These are phyloP conservation scores for Claviceps pazoutovae DNA, from an alignment of 2,329 filamentous ascomycete genomes.

Conservation along the genomic window DNA sequence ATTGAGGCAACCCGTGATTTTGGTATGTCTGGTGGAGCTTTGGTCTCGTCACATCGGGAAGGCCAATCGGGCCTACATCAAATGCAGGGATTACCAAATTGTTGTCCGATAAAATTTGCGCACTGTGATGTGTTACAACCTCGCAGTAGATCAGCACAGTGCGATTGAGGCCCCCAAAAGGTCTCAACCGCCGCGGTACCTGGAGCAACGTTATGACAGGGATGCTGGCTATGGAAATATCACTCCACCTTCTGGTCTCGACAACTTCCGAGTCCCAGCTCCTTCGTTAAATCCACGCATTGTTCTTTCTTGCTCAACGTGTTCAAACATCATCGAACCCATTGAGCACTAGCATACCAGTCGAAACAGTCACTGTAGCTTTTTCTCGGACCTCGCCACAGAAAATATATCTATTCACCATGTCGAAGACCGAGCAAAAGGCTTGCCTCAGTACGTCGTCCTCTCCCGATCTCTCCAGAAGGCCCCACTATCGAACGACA, in stretches of 20 bases:
- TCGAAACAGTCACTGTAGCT: background rate
- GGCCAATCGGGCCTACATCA: background rate
- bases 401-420: constrained; percentile 17
- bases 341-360: constrained; percentile 1
- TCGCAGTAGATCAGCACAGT: background rate
- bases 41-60: background rate
- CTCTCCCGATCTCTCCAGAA: constrained; percentile 16
- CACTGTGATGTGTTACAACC: rapidly evolving
- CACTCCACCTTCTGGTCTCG: constrained; percentile 3
- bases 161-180: background rate
- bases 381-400: background rate
- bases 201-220: background rate
- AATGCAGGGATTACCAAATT: background rate
- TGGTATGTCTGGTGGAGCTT: background rate
- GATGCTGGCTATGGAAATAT: background rate
- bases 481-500: constrained; percentile 9
- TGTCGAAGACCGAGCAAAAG: constrained; percentile 44
- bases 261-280: background rate
- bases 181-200: background rate
- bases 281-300: constrained; percentile 5
- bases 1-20: background rate
- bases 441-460: constrained; percentile 46
- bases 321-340: background rate
- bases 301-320: background rate
- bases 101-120: background rate